phyloP scores from a whole-genome alignment of 495 filamentous ascomycete species.

The Penicillium ochrochloron region DNA sequence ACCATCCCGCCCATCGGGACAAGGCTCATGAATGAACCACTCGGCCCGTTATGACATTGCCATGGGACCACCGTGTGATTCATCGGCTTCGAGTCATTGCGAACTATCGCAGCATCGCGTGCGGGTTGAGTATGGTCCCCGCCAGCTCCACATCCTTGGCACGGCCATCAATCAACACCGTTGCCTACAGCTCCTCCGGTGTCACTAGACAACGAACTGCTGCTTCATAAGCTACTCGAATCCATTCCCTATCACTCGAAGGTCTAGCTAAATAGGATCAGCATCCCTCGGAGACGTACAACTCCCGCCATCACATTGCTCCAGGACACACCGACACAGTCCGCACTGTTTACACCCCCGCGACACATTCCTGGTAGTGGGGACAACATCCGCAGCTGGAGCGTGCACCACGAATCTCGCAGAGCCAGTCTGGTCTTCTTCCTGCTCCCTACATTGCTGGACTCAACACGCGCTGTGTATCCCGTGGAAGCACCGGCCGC shows the following conservation, averaged over 20 bases:
- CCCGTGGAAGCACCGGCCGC: conserved; percentile 2
- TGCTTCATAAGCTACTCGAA: background rate
- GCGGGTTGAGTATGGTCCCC: conserved; percentile 4
- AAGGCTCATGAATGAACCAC: conserved; percentile 10
- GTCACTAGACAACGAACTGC: background rate
- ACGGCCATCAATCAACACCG: conserved; percentile 4
- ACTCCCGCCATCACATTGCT: background rate
- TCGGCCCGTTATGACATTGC: background rate
- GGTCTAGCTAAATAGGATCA: background rate
- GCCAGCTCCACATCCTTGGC: conserved; percentile 18
- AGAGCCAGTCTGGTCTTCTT: conserved; percentile 14
- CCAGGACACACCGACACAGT: background rate
- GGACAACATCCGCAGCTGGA: conserved; percentile 15
- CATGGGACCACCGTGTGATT: conserved; percentile 17
- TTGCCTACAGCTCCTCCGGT: conserved; percentile 7
- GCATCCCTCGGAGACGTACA: background rate
- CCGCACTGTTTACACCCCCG: conserved; percentile 17
- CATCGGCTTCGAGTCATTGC: conserved; percentile 14
- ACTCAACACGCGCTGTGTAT: background rate
- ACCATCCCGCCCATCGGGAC: conserved; percentile 15
- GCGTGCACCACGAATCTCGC: conserved; percentile 9
- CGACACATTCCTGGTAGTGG: conserved; percentile 26
- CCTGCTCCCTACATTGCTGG: conserved; percentile 29
- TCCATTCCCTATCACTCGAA: background rate
- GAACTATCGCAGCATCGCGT: background rate